These are phyloP conservation scores for Plectosphaerella plurivora DNA, from an alignment of 2,329 filamentous ascomycete genomes.

Conservation along the genomic window DNA sequence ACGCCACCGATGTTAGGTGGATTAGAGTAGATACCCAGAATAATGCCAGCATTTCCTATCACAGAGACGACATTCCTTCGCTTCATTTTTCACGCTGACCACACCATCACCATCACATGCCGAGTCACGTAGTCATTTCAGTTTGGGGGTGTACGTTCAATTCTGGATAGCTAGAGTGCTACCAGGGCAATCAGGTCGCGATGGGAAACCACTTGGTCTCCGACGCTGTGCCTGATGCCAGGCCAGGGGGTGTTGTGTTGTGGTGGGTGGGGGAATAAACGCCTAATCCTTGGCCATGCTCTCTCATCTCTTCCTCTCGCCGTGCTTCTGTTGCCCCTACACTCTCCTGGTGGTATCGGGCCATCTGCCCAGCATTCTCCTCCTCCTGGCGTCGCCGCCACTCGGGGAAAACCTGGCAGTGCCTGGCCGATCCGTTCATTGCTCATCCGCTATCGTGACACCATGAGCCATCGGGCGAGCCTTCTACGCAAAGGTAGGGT, in stretches of 20 bases:
- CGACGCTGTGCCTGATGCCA: background rate
- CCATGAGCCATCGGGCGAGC: no score
- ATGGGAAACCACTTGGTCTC: slow-evolving; percentile 8
- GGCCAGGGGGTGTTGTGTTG: slow-evolving; percentile 1
- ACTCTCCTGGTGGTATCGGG: slow-evolving; percentile 6
- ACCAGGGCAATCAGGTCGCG: slow-evolving; percentile 5
- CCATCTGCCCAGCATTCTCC: slow-evolving; percentile 2
- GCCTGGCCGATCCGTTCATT: background rate
- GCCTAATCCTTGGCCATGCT: background rate
- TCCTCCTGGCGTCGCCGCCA: slow-evolving; percentile 1
- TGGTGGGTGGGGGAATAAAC: no score
- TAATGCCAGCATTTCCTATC: no score
- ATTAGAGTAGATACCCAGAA: no score
- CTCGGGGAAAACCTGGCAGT: background rate
- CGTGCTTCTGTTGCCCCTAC: slow-evolving; percentile 8
- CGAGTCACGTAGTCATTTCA: background rate
- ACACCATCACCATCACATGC: background rate
- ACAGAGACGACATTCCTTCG: no score
- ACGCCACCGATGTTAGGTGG: no score
- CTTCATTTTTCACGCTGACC: no score
- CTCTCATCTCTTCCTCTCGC: slow-evolving; percentile 5
- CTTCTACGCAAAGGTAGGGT: no score
- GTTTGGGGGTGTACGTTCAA: background rate
- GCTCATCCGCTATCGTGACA: background rate
- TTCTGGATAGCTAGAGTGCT: background rate